phyloP scores from a whole-genome alignment of 2,329 filamentous ascomycete genomes.

The Phaeosphaeria sp. region DNA sequence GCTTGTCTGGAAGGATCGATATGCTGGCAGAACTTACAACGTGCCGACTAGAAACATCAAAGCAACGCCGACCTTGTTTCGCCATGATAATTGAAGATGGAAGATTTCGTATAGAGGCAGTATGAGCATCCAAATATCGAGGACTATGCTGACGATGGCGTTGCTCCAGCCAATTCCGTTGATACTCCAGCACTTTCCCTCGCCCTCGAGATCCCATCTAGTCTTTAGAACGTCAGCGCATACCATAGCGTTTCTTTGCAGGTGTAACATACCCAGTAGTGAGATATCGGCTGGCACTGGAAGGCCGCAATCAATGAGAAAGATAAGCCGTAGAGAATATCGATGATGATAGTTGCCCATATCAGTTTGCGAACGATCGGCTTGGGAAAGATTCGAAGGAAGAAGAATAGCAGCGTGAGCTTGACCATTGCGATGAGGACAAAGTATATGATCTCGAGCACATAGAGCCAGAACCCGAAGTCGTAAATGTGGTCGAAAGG shows the following conservation, averaged over 20 bases:
- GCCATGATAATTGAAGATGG: slow-evolving; percentile 31
- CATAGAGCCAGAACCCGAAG: slow-evolving; percentile 44
- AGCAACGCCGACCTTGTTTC: slow-evolving; percentile 41
- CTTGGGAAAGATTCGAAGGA: slow-evolving; percentile 34
- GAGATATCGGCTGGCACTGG: slow-evolving; percentile 39
- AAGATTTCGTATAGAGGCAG: slow-evolving; percentile 41
- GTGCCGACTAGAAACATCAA: slow-evolving; percentile 44
- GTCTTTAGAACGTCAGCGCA: slow-evolving; percentile 9
- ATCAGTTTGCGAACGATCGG: slow-evolving; percentile 9
- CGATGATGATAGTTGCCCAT: slow-evolving; percentile 22
- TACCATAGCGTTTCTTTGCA: not conserved
- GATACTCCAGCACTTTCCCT: slow-evolving; percentile 35
- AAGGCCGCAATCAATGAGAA: slow-evolving; percentile 24
- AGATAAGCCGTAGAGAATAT: slow-evolving; percentile 22
- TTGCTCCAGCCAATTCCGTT: slow-evolving; percentile 39
- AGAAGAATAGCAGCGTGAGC: slow-evolving; percentile 33
- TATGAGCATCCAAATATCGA: slow-evolving; percentile 30
- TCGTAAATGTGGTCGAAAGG: slow-evolving; percentile 47
- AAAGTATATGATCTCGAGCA: slow-evolving; percentile 39
- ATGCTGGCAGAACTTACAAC: slow-evolving; percentile 21
- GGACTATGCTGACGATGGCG: slow-evolving; percentile 33
- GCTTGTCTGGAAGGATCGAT: slow-evolving; percentile 9
- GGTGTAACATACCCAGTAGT: slow-evolving; percentile 23
- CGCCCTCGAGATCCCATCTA: slow-evolving; percentile 25
- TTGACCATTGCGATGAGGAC: slow-evolving; percentile 27